These are phyloP conservation scores for Globisporangium viniferum DNA, from an alignment of 352 stramenopile genomes.

Conservation along the genomic window DNA sequence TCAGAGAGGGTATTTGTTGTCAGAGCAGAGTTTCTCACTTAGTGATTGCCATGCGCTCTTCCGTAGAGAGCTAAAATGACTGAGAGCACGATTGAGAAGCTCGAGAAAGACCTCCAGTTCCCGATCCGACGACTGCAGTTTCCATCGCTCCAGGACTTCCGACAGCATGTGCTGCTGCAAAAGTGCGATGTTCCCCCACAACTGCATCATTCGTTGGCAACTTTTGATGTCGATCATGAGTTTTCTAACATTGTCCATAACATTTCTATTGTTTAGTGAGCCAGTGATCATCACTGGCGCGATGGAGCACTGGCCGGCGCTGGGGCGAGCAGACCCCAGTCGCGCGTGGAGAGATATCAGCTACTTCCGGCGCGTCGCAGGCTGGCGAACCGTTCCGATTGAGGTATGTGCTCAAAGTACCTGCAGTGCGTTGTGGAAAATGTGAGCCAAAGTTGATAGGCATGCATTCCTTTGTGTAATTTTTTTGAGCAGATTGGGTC, in stretches of 20 bases:
- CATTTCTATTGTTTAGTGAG: slow-evolving; percentile 24
- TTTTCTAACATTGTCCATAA: neutral
- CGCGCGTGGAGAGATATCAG: slow-evolving; percentile 55
- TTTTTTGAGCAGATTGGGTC: slow-evolving; percentile 48
- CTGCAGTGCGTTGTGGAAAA: neutral
- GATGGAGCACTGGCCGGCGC: slow-evolving; percentile 82
- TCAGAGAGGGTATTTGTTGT: neutral
- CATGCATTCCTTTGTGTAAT: neutral
- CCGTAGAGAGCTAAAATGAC: slow-evolving; percentile 3
- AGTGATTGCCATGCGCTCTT: neutral
- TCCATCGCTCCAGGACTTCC: slow-evolving; percentile 65
- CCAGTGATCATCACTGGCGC: slow-evolving; percentile 73
- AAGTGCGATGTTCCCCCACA: slow-evolving; percentile 17
- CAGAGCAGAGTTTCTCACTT: neutral
- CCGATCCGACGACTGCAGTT: slow-evolving; percentile 38
- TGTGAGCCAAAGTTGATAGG: too few relatives aligned
- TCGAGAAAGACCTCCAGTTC: slow-evolving; percentile 26
- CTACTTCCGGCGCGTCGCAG: slow-evolving; percentile 75
- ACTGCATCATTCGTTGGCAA: too few relatives aligned
- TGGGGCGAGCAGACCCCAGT: slow-evolving; percentile 33
- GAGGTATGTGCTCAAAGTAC: slow-evolving; percentile 39
- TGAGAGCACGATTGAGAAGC: neutral
- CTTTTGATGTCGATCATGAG: too few relatives aligned
- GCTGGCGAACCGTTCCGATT: slow-evolving; percentile 73
- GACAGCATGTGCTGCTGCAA: slow-evolving; percentile 43